Base-by-base conservation (phyloP, 1,284 basidiomycete species). In the Malassezia vespertilionis region DNA sequence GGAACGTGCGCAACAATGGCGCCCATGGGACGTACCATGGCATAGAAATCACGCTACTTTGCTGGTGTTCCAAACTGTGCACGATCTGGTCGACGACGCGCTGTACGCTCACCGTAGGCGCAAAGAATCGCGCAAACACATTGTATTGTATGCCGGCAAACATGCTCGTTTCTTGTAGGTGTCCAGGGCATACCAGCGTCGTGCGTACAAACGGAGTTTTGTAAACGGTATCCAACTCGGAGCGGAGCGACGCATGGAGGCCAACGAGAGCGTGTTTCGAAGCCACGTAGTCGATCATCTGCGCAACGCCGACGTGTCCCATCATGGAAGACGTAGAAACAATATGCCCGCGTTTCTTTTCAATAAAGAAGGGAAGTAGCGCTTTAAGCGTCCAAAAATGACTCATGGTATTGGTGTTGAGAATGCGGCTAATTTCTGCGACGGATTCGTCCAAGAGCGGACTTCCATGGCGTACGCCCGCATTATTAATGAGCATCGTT, bases 401-500 rank as follows among this genome's bases (percentile, higher is more conserved):
- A 2, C 85, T 79, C 0, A 93, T 72, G 1, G 83, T 81, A 67
- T 97, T 96, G 45, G 88, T 83, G 21, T 80, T 80, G 62, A 96
- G 86, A 4, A 40, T 24, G 10, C 46, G 28, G 10, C 80, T 74
- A 31, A 96, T 72, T 62, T 96, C 89, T 34, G 79, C 76, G 1
- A 82, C 76, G 1, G 74, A 75, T 40, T 95, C 75, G 62, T 90
- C 87, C 4, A 89, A 73, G 20, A 96, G 74, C 0, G 82, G 74
- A 63, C 87, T 89, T 23, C 89, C 88, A 71, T 89, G 83, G 24
- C 86, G 85, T 44, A 95, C 80, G n/a, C 89, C 91, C 1, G 91
- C 91, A 63, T 95, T 96, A 74, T 96, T 96, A 63, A 97, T 76
- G 12, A 97, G 73, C 24, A 96, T 78, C 0, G 91, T 91, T 26